These are phyloP conservation scores for Zostera marina DNA, from an alignment of 116 monocot genomes.

Conservation along the genomic window DNA sequence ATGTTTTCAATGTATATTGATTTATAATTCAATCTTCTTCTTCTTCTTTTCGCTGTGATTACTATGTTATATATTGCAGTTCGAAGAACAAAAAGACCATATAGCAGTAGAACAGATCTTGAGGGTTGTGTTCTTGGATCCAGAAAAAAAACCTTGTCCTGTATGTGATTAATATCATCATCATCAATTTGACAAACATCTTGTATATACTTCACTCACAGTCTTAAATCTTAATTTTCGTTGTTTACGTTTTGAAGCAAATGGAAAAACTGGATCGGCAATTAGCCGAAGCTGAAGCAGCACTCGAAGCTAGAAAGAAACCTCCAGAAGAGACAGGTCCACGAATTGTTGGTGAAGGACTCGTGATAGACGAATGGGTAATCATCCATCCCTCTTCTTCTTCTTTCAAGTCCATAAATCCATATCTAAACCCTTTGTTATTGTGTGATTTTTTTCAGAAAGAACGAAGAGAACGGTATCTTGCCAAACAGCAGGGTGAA, in stretches of 20 bases:
- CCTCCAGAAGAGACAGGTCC: constrained; percentile 58
- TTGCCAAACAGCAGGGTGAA: constrained; percentile 80
- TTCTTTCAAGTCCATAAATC: not conserved
- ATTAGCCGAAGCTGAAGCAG: constrained; percentile 73
- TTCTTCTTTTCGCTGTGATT: not conserved
- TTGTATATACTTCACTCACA: no score
- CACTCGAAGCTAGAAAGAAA: constrained; percentile 67
- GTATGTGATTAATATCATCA: constrained; percentile 18
- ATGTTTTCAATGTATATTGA: no score
- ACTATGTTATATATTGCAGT: constrained; percentile 25
- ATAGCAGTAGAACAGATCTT: constrained; percentile 77
- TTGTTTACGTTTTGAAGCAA: constrained; percentile 29
- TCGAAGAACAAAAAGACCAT: constrained; percentile 91
- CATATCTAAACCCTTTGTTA: not conserved
- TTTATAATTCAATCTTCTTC: not conserved
- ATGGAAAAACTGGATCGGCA: constrained; percentile 75
- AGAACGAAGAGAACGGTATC: constrained; percentile 87
- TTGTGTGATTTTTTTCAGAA: constrained; percentile 29
- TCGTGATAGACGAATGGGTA: constrained; percentile 97
- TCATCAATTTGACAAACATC: not conserved
- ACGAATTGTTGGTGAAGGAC: constrained; percentile 68
- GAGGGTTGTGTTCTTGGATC: constrained; percentile 69
- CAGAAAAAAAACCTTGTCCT: constrained; percentile 29
- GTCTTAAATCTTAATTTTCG: not conserved
- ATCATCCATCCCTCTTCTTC: not conserved